Evolutionary conservation across 1,139 yeast genomes (phyloP), one percentile per base, ranked within the genome.

Genomic region (Debaryomyces coudertii): DNA sequence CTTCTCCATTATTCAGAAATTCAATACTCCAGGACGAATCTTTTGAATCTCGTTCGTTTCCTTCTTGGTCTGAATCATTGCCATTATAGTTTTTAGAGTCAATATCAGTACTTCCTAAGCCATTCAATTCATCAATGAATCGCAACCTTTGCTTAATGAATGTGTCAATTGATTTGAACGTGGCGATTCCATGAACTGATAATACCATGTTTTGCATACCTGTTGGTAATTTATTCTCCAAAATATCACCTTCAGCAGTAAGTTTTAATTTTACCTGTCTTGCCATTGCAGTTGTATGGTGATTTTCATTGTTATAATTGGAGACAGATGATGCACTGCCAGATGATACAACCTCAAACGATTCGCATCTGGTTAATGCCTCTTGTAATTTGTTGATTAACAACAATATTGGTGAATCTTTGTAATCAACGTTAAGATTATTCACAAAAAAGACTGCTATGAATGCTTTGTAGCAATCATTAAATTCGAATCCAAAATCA

Each of bases 141-240:
- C 53, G 54, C 12, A 69, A 53, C 44, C 73, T 57, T 43, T 63
- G 73, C 37, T 62, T 79, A 50, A 85, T 66, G 57, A 88, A 90
- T 1, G 82, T 78, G 43, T 82, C 85, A 34, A 92, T 75, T 1
- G 92, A 81, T 48, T 78, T 80, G 60, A 90, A 85, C 0, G 97
- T 87, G 0, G 97, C 96, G 55, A 90, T 85, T 0, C 96, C 96
- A 61, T 90, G 97, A n/a, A 88, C 87, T 14, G 92, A 78, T 15
- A 90, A 68, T 28, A 82, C 66, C 57, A 85, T 60, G 30, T 71
- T 69, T 31, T 69, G 69, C 53, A 72, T 57, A 6, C 58, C 60
- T 1, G 63, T 57, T 1, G 77, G 71, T 1, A 67, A 47, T 25
- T 52, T 52, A 20, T 58, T 58, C 2, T 61, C 66, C 5, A 53